Evolutionary conservation across 2,329 filamentous ascomycete species (phyloP).

Genomic region (Drechslerella dactyloides): DNA sequence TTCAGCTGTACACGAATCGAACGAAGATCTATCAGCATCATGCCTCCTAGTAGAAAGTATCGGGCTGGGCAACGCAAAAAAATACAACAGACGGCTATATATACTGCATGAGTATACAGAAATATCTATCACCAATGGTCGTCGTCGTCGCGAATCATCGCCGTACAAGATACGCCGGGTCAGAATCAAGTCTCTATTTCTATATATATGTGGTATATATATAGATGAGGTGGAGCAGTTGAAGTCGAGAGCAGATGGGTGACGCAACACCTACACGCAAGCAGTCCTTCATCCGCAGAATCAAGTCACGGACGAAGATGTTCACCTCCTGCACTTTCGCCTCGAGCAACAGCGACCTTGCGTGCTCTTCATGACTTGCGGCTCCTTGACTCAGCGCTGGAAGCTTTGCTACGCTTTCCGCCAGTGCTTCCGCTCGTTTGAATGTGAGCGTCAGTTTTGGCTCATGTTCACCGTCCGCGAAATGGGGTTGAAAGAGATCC

Average conservation of each 20-base stretch:
- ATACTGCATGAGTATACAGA: too few relatives aligned
- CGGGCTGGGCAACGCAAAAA: constrained; percentile 34
- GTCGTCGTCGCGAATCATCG: too few relatives aligned
- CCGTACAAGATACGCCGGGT: too few relatives aligned
- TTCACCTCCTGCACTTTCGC: constrained; percentile 21
- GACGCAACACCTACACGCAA: constrained; percentile 19
- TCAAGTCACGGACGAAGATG: neutral
- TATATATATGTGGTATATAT: too few relatives aligned
- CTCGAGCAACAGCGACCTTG: constrained; percentile 5
- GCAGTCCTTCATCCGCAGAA: neutral
- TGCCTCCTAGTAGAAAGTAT: too few relatives aligned
- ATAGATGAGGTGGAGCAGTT: too few relatives aligned
- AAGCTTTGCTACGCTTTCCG: neutral
- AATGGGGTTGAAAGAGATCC: too few relatives aligned
- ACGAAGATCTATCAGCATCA: constrained; percentile 4
- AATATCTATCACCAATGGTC: too few relatives aligned
- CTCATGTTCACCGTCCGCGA: too few relatives aligned
- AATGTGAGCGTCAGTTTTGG: constrained; percentile 20
- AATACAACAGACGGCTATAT: constrained; percentile 29
- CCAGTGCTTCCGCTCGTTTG: neutral
- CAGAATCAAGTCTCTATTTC: too few relatives aligned
- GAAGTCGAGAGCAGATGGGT: too few relatives aligned
- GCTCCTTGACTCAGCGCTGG: neutral
- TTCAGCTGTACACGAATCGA: constrained; percentile 9
- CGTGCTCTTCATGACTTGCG: neutral